Conservation (phyloP, 768 basidiomycete genomes). For the Lentinula sp. region DNA sequence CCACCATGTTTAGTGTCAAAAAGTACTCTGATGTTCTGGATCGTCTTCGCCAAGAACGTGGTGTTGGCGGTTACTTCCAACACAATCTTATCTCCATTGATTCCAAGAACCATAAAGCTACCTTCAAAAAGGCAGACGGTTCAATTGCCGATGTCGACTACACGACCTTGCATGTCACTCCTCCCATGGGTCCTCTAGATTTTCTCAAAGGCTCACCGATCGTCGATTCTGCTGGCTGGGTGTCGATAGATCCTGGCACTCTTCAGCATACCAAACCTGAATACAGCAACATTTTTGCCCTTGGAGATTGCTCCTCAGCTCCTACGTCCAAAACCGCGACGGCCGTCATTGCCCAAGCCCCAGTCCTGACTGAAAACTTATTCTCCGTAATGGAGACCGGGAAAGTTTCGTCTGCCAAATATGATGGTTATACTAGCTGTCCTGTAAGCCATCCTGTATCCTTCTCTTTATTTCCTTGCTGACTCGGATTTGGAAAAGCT, state of each 20-base stretch:
- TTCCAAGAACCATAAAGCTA: constrained; percentile 64
- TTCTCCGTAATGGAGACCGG: constrained; percentile 72
- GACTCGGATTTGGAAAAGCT: constrained; percentile 35
- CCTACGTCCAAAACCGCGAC: constrained; percentile 97
- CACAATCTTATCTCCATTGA: constrained; percentile 81
- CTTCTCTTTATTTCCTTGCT: background rate
- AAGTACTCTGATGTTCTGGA: constrained; percentile 92
- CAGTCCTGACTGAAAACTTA: constrained; percentile 82
- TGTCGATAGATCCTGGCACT: constrained; percentile 76
- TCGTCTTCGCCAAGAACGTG: constrained; percentile 67
- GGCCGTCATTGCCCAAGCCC: constrained; percentile 87
- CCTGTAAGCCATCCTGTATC: constrained; percentile 45
- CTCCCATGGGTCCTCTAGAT: constrained; percentile 88
- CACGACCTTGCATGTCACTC: constrained; percentile 77
- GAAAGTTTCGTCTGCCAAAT: constrained; percentile 58
- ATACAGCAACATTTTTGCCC: constrained; percentile 75
- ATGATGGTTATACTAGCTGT: constrained; percentile 88
- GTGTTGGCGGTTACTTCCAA: constrained; percentile 74
- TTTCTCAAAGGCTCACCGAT: constrained; percentile 74
- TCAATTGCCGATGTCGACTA: constrained; percentile 68
- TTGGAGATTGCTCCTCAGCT: constrained; percentile 90
- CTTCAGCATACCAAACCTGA: constrained; percentile 80
- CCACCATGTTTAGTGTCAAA: constrained; percentile 94
- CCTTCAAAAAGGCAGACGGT: constrained; percentile 76
- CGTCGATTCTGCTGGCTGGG: constrained; percentile 83